A percentile compares a stretch with the other conserved stretches of the same genome.
phyloP scores from a whole-genome alignment of 345 rosid genomes.

The Citrus australasica region DNA sequence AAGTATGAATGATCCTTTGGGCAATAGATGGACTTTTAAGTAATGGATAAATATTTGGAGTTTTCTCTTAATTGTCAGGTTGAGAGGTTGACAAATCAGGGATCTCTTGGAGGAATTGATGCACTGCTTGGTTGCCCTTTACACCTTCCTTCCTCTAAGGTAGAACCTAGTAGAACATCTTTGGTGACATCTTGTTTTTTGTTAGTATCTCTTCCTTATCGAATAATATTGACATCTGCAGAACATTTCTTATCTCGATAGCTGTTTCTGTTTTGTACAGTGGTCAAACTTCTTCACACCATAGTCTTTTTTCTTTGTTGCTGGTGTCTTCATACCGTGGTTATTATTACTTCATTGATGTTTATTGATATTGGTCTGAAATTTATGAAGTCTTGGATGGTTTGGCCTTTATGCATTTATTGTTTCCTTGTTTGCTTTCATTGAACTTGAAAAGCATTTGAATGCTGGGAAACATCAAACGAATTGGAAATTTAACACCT shows the following conservation, averaged over 20 bases:
- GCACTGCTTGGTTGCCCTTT: constrained; percentile 90
- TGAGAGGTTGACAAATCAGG: constrained; percentile 70
- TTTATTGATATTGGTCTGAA: not conserved
- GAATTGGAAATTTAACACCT: not conserved
- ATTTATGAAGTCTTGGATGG: not conserved
- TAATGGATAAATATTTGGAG: constrained; percentile 4
- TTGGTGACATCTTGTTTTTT: not conserved
- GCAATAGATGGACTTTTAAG: constrained; percentile 13
- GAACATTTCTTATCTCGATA: not conserved
- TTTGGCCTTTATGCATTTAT: not conserved
- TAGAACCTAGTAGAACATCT: constrained; percentile 16
- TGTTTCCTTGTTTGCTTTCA: too few species aligned
- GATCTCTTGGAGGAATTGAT: constrained; percentile 84
- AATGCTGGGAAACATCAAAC: not conserved
- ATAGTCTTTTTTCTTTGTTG: not conserved
- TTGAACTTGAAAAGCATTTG: not conserved
- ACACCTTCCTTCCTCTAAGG: constrained; percentile 78
- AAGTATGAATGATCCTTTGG: constrained; percentile 36
- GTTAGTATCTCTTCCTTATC: not conserved
- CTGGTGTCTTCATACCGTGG: not conserved
- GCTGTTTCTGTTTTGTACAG: not conserved
- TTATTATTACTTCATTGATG: not conserved
- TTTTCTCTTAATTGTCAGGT: constrained; percentile 37
- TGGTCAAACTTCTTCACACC: not conserved
- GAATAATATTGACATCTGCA: not conserved